Evolutionary conservation across 164 flowering plant genomes (phyloP).

Genomic region (Cinnamomum micranthum): DNA sequence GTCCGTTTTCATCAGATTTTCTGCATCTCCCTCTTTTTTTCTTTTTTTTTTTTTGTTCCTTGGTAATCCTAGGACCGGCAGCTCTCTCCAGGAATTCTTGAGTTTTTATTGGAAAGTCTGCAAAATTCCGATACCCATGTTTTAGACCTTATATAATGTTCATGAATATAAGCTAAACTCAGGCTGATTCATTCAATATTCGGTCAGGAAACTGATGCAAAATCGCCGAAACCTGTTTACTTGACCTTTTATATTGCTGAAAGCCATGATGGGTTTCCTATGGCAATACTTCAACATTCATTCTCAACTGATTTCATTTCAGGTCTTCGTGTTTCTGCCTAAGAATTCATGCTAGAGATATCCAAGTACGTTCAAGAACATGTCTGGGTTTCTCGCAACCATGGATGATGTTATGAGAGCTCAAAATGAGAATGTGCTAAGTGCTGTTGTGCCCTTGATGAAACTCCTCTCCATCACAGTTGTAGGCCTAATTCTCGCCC

Average conservation of each 20-base stretch:
- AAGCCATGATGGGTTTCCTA: not conserved
- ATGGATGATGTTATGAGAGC: not conserved
- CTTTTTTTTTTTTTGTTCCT: not conserved
- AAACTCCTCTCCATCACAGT: constrained; percentile 70
- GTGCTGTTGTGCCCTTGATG: constrained; percentile 66
- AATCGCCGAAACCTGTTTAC: not conserved
- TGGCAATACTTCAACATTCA: not conserved
- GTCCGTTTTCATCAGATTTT: not conserved
- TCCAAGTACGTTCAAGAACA: not conserved
- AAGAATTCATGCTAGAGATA: not conserved
- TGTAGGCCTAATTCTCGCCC: constrained; percentile 68
- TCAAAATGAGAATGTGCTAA: constrained; percentile 24
- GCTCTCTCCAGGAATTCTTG: not conserved
- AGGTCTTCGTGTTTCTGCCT: not conserved
- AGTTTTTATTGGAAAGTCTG: not conserved
- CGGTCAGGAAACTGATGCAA: not conserved
- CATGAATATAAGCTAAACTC: not conserved
- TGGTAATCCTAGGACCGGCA: not conserved
- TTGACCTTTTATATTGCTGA: not conserved
- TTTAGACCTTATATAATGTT: not conserved
- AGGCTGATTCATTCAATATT: not conserved
- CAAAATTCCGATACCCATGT: not conserved
- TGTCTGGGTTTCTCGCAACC: not conserved
- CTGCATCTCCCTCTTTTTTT: not conserved
- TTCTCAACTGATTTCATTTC: not conserved